Percentiles rank a stretch among this genome's conserved stretches.
Conservation (phyloP, 148 eudicot genomes). For the Spergularia marina region DNA sequence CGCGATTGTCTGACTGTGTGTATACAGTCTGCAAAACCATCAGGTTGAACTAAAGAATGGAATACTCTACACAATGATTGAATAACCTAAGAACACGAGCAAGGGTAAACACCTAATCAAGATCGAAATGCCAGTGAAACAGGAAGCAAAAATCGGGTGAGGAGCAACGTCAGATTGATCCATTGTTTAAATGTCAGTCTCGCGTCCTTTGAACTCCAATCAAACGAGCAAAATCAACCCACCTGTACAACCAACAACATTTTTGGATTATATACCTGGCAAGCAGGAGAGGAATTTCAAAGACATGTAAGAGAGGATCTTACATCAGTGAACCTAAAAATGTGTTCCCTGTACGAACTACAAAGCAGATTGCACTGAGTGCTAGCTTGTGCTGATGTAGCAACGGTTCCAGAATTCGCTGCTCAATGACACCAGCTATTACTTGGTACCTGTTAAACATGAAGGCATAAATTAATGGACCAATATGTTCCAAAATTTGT, state of each 20-base stretch:
- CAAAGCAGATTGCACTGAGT: constrained; percentile 75
- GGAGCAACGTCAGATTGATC: constrained; percentile 4
- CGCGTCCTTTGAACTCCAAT: constrained; percentile 67
- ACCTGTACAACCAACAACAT: constrained; percentile 38
- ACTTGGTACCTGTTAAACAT: constrained; percentile 63
- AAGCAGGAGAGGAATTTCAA: neutral
- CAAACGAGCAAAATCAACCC: constrained; percentile 97
- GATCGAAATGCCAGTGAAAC: neutral
- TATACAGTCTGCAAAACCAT: no score
- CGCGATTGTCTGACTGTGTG: no score
- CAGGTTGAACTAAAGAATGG: neutral
- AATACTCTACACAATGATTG: neutral
- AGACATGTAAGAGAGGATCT: constrained; percentile 12
- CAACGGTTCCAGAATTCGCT: constrained; percentile 72
- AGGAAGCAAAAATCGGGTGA: constrained; percentile 12
- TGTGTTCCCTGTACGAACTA: constrained; percentile 85
- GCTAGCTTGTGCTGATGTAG: constrained; percentile 71
- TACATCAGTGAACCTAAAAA: constrained; percentile 86
- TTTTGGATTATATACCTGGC: neutral
- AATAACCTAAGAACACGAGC: neutral
- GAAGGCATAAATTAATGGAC: neutral
- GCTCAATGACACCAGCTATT: constrained; percentile 81
- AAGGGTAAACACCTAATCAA: constrained; percentile 1
- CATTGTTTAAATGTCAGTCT: constrained; percentile 24
- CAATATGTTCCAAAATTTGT: no score